Conservation (phyloP, 2,329 filamentous ascomycete genomes). For the Epichloe amarillans region DNA sequence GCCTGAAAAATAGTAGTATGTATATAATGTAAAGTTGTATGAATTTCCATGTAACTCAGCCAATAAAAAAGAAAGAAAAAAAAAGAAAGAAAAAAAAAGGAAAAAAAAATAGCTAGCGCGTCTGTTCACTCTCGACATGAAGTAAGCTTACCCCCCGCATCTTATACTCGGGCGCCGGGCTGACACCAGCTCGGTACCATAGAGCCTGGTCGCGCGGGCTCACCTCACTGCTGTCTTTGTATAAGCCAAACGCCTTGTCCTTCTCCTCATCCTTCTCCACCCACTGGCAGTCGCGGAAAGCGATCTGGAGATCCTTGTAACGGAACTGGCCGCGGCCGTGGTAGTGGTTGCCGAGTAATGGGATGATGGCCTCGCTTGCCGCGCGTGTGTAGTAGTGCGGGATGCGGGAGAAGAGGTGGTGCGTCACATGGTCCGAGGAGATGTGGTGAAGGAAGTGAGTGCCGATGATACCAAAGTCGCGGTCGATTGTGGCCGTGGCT, state of each 20-base stretch:
- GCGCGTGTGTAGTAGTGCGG: slow-evolving; percentile 36
- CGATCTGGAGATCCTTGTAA: not conserved
- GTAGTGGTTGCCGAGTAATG: slow-evolving; percentile 86
- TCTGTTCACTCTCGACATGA: not conserved
- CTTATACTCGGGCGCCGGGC: slow-evolving; percentile 1
- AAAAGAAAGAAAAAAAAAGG: no score
- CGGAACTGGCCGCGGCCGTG: slow-evolving; percentile 24
- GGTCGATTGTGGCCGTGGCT: slow-evolving; percentile 47
- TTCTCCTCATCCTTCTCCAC: not conserved
- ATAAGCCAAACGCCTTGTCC: not conserved
- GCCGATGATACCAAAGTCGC: slow-evolving; percentile 48
- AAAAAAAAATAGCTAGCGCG: no score
- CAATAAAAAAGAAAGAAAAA: no score
- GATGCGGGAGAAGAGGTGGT: slow-evolving; percentile 38
- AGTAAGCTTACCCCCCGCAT: not conserved
- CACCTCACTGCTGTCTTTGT: not conserved
- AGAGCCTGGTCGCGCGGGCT: not conserved
- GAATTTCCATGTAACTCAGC: no score
- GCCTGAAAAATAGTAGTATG: no score
- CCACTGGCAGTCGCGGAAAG: not conserved
- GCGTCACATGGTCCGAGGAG: slow-evolving; percentile 44
- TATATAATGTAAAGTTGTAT: no score
- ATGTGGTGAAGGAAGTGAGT: slow-evolving; percentile 52
- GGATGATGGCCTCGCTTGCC: slow-evolving; percentile 56
- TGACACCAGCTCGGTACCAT: slow-evolving; percentile 1